phyloP scores from a whole-genome alignment of 176 grass and related monocot species.

The Carex cristatella region DNA sequence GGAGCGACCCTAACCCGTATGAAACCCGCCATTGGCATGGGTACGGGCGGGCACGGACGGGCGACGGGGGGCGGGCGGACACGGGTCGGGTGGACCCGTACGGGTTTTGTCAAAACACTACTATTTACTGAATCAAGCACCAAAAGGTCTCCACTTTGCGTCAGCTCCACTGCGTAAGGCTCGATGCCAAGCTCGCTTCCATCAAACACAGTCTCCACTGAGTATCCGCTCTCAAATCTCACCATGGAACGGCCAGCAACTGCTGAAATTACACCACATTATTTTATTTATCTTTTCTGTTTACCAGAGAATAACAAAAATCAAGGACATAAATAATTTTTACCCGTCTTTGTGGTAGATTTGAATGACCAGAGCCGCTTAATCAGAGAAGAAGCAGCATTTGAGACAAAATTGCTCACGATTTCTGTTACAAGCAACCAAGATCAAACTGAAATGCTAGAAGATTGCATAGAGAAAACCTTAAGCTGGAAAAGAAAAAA shows the following conservation, averaged over 20 bases:
- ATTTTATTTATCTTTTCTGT: neutral
- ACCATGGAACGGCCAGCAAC: conserved; percentile 50
- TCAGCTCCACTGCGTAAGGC: conserved; percentile 71
- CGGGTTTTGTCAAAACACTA: too few species aligned
- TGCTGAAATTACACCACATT: conserved; percentile 21
- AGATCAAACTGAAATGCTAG: neutral
- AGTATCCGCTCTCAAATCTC: conserved; percentile 90
- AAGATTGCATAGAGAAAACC: neutral
- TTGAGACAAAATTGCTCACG: conserved; percentile 45
- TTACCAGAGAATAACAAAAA: conserved; percentile 24
- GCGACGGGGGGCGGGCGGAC: too few species aligned
- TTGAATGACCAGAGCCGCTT: conserved; percentile 86
- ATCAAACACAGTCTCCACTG: conserved; percentile 91
- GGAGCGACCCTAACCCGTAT: too few species aligned
- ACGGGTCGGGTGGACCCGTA: too few species aligned
- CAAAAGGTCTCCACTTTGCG: conserved; percentile 70
- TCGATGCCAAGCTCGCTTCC: conserved; percentile 97
- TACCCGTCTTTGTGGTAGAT: conserved; percentile 66
- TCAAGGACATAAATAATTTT: conserved; percentile 1
- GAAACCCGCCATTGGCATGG: too few species aligned
- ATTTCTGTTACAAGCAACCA: conserved; percentile 38
- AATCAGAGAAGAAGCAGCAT: conserved; percentile 50
- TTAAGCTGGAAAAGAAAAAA: neutral
- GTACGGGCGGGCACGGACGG: too few species aligned
- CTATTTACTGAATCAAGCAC: conserved; percentile 96